A percentile compares a stretch with the other conserved stretches of the same genome.
phyloP scores from a whole-genome alignment of 768 basidiomycete species.

The Agaricus subrufescens region DNA sequence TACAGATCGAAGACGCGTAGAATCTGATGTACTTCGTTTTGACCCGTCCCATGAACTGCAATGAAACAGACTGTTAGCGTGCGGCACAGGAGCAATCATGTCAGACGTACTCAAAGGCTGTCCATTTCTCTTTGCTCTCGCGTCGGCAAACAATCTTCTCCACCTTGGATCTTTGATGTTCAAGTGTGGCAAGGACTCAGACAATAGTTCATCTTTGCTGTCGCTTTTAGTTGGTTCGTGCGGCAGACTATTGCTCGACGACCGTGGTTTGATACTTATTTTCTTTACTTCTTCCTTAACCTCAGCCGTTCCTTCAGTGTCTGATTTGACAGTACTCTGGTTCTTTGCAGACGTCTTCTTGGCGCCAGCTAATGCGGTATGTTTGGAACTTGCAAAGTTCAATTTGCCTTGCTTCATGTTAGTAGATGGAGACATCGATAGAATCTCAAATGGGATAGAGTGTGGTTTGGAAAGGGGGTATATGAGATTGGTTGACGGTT shows the following conservation, averaged over 20 bases:
- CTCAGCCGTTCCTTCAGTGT: background rate
- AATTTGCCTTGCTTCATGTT: slow-evolving; percentile 41
- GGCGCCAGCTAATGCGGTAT: slow-evolving; percentile 27
- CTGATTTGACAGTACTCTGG: slow-evolving; percentile 5
- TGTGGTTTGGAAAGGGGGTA: background rate
- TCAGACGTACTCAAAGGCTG: slow-evolving; percentile 52
- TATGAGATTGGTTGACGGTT: slow-evolving; percentile 3
- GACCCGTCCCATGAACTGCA: slow-evolving; percentile 60
- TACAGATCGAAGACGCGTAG: slow-evolving; percentile 79
- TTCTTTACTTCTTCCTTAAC: background rate
- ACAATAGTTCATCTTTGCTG: slow-evolving; percentile 11
- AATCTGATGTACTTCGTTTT: slow-evolving; percentile 65
- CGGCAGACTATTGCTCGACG: slow-evolving; percentile 12
- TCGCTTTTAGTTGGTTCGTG: slow-evolving; percentile 14
- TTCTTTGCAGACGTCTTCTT: slow-evolving; percentile 18
- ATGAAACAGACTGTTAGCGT: background rate
- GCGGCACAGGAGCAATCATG: background rate
- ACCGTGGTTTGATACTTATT: slow-evolving; percentile 1
- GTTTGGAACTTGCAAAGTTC: slow-evolving; percentile 41
- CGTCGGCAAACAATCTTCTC: slow-evolving; percentile 42
- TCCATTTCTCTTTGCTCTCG: slow-evolving; percentile 50
- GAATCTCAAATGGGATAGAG: background rate
- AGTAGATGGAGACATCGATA: background rate
- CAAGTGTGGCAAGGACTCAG: slow-evolving; percentile 28
- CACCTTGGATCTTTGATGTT: slow-evolving; percentile 49